A percentile compares a stretch with the other conserved stretches of the same genome.
phyloP scores from a whole-genome alignment of 352 stramenopile genomes.

The Phytophthora macrochlamydospora region DNA sequence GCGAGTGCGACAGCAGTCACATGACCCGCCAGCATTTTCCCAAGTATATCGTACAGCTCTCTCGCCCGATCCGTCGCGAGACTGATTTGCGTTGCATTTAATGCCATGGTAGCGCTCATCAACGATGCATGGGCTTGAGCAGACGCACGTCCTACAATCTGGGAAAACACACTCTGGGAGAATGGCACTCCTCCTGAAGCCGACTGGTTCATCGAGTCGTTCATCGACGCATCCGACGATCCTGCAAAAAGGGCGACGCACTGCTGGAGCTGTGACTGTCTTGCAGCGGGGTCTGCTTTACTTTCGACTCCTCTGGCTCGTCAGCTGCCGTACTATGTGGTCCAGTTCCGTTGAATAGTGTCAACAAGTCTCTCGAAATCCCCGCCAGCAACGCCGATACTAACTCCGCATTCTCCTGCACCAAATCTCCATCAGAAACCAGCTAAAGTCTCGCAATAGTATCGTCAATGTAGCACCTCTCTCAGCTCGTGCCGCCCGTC shows the following conservation, averaged over 20 bases:
- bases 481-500: conserved; percentile 8
- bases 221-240: conserved; percentile 28
- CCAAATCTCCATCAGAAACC: neutral
- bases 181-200: conserved; percentile 21
- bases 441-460: neutral
- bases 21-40: conserved; percentile 54
- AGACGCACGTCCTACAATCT: conserved; percentile 44
- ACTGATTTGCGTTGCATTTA: conserved; percentile 36
- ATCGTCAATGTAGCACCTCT: conserved; percentile 7
- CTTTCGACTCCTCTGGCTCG: conserved; percentile 4
- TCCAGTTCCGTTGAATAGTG: conserved; percentile 33
- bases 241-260: conserved; percentile 21
- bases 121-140: conserved; percentile 45
- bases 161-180: conserved; percentile 68
- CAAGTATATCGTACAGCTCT: conserved; percentile 61
- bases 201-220: conserved; percentile 34
- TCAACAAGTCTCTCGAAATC: conserved; percentile 32
- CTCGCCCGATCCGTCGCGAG: conserved; percentile 40
- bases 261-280: conserved; percentile 19
- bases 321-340: neutral
- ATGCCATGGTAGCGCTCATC: conserved; percentile 39
- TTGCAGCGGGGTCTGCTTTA: conserved; percentile 22
- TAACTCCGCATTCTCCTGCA: conserved; percentile 45
- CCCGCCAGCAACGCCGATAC: conserved; percentile 50
- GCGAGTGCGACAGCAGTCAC: conserved; percentile 44